Base-by-base conservation (phyloP, 257 asterid species). In the Nicotiana otophora region DNA sequence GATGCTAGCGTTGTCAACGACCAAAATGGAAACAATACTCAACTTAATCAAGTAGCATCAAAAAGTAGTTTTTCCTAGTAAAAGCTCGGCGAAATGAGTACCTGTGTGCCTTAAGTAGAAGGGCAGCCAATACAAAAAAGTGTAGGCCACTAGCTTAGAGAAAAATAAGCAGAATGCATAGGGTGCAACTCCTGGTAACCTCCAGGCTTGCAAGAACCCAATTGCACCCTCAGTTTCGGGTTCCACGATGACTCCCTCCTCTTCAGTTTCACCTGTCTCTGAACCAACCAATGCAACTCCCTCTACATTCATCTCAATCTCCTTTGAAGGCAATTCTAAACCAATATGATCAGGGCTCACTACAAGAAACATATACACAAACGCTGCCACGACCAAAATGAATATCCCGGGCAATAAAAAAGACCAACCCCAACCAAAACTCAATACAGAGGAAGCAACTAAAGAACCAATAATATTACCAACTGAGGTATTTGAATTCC, bases 361-460 rank as follows among this genome's bases (percentile, higher is more conserved):
- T 61, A 90, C 91, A 77, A 96, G 97, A 85, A 96, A 96, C 63
- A 89, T 82, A 88, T 85, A 92, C 31, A 94, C 75, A 19, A 89
- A 75, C 60, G 69, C 84, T 4, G 97, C 92, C 60, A 84, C 83
- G 33, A 91, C 2, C 83, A 94, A 60, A 54, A 94, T 83, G 77
- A 90, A 88, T 42, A 86, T 61, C 34, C 99, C 98, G 5, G 99
- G 99, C 68, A 94, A 84, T 31, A 96, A 84, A 82, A 96, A 96
- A 19, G 98, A 92, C 99, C 99, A 96, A 16, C 99, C 99, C 98
- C 99, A 96, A 15, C 99, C 99, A 12, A 83, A 90, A 6, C 93
- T 92, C 88, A 96, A 83, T 70, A 88, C 92, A 26, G 97, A 90
- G 4, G 99, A 94, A 80, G 99, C 99, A 20, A 94, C 87, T 10